phyloP scores from a whole-genome alignment of 2,329 filamentous ascomycete species.

The Fusarium sp. region DNA sequence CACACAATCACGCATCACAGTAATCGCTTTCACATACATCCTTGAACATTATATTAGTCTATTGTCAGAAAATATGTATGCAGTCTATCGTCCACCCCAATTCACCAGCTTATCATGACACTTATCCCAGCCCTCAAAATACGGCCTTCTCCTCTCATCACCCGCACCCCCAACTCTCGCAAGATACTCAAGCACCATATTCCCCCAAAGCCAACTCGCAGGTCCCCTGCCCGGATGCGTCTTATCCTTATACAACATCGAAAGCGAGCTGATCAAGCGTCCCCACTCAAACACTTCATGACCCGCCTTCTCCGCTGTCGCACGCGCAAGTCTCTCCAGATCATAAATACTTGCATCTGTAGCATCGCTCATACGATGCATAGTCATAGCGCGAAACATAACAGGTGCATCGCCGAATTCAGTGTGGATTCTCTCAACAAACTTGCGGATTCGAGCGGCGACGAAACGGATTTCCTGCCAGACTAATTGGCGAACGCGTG shows the following conservation, averaged over 20 bases:
- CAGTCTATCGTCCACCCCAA: slow-evolving; percentile 34
- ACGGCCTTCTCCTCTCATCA: slow-evolving; percentile 28
- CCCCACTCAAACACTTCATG: slow-evolving; percentile 40
- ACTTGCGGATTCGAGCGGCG: slow-evolving; percentile 27
- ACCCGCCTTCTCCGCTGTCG: slow-evolving; percentile 34
- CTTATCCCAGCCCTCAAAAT: slow-evolving; percentile 37
- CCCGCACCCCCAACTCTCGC: slow-evolving; percentile 22
- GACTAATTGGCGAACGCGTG: slow-evolving; percentile 30
- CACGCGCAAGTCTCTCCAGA: slow-evolving; percentile 29
- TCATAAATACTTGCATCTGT: slow-evolving; percentile 34
- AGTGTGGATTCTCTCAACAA: slow-evolving; percentile 16
- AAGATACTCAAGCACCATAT: slow-evolving; percentile 40
- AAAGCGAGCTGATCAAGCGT: slow-evolving; percentile 28
- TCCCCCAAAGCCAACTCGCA: slow-evolving; percentile 41
- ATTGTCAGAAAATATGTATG: slow-evolving; percentile 4
- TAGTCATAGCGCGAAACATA: slow-evolving; percentile 37
- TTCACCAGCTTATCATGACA: slow-evolving; percentile 27
- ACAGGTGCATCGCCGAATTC: slow-evolving; percentile 27
- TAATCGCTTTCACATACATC: too few species aligned
- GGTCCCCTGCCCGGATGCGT: slow-evolving; percentile 36
- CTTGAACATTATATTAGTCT: slow-evolving; percentile 2
- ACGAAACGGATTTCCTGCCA: slow-evolving; percentile 39
- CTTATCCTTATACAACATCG: slow-evolving; percentile 42
- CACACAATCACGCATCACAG: too few species aligned
- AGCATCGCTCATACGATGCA: slow-evolving; percentile 31